A percentile compares a stretch with the other conserved stretches of the same genome.
phyloP scores from a whole-genome alignment of 139 green algal species.

The Spirogloea muscicola region DNA sequence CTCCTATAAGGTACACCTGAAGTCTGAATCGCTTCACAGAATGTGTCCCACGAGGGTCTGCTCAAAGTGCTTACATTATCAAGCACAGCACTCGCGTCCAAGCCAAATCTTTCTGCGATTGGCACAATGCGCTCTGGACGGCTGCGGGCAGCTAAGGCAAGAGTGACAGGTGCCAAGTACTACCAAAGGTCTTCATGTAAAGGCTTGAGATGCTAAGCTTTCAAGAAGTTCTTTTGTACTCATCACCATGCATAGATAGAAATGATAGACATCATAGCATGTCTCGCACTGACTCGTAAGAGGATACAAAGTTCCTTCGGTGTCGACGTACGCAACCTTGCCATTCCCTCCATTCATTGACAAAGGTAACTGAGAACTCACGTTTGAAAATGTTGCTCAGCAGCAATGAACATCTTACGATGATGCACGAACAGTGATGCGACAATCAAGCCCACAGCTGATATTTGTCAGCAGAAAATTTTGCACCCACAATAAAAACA shows the following conservation, averaged over 20 bases:
- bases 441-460: no score
- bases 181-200: no score
- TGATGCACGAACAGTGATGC: constrained; percentile 3
- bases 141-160: no score
- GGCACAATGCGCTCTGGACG: constrained; percentile 37
- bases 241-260: no score
- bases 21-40: no score
- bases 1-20: no score
- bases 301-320: constrained; percentile 47
- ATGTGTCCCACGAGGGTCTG: no score
- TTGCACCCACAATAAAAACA: not conserved
- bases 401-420: not conserved
- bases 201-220: no score
- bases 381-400: not conserved
- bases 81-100: constrained; percentile 34
- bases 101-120: constrained; percentile 40
- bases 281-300: no score
- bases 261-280: no score
- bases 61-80: constrained; percentile 36
- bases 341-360: constrained; percentile 41
- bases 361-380: constrained; percentile 16
- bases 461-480: constrained; percentile 11
- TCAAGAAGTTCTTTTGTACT: no score
- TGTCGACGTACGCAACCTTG: constrained; percentile 45
- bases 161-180: no score